phyloP scores from a whole-genome alignment of 2,329 filamentous ascomycete species.

The Rasamsonia emersonii region DNA sequence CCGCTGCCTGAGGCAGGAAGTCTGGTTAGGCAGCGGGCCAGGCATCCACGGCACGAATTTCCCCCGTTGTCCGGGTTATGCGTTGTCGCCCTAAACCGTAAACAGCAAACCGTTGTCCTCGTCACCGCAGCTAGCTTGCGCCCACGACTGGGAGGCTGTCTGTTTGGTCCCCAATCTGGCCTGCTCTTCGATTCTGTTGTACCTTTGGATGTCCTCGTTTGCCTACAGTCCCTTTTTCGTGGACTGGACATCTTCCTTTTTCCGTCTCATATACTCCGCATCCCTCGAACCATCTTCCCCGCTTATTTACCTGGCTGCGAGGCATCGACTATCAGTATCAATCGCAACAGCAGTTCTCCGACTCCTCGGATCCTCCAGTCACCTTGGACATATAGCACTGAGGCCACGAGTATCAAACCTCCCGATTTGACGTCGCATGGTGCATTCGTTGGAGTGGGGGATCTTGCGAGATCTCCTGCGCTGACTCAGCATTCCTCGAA shows the following conservation, averaged over 20 bases:
- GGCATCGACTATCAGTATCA: too few species aligned
- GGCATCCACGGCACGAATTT: too few species aligned
- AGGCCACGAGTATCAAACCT: slow-evolving; percentile 1
- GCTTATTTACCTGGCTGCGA: too few species aligned
- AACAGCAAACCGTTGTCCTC: slow-evolving; percentile 32
- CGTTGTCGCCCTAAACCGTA: slow-evolving; percentile 30
- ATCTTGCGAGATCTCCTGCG: slow-evolving; percentile 37
- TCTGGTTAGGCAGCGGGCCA: background rate
- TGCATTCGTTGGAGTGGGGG: slow-evolving; percentile 35
- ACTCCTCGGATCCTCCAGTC: background rate
- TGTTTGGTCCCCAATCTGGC: slow-evolving; percentile 11
- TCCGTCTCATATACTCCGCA: too few species aligned
- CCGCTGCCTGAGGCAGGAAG: slow-evolving; percentile 1
- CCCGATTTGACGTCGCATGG: slow-evolving; percentile 26
- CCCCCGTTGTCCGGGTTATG: slow-evolving; percentile 32
- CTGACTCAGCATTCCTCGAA: slow-evolving; percentile 31
- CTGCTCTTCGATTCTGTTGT: background rate
- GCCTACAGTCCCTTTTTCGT: too few species aligned
- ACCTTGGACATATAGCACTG: background rate
- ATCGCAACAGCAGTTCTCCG: too few species aligned
- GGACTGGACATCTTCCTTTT: too few species aligned
- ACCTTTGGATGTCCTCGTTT: too few species aligned
- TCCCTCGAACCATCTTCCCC: too few species aligned
- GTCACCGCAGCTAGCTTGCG: too few species aligned
- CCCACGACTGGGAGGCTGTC: slow-evolving; percentile 15